These are phyloP conservation scores for Geosmithia flava DNA, from an alignment of 2,329 filamentous ascomycete species.

Conservation along the genomic window DNA sequence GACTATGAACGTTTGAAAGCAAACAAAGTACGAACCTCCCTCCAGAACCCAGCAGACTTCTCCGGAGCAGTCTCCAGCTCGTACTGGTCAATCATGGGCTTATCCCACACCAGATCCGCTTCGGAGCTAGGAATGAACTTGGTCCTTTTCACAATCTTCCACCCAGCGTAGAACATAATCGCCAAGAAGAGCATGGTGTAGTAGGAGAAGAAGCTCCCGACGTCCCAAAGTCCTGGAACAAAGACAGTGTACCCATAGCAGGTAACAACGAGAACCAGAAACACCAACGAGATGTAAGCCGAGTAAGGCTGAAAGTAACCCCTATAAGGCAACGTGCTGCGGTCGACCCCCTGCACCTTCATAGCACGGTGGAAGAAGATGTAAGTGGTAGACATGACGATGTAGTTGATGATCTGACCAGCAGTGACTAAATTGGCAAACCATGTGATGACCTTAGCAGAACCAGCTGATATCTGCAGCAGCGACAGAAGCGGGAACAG, in stretches of 20 bases:
- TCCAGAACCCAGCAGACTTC: background rate
- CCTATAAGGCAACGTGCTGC: conserved; percentile 40
- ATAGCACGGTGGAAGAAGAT: conserved; percentile 37
- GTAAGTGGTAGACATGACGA: conserved; percentile 36
- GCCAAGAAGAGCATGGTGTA: conserved; percentile 46
- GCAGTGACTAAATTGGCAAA: conserved; percentile 44
- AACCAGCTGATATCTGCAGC: conserved; percentile 34
- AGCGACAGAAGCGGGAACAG: conserved; percentile 39
- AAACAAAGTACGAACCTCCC: background rate
- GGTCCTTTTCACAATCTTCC: conserved; percentile 53
- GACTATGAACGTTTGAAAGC: background rate
- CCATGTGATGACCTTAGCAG: conserved; percentile 38
- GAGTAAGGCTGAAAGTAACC: conserved; percentile 47
- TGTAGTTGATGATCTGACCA: conserved; percentile 48
- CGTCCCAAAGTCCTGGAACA: too few species aligned
- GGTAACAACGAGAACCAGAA: too few species aligned
- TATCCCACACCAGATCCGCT: conserved; percentile 47
- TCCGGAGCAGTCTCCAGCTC: conserved; percentile 21
- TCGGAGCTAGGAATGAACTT: conserved; percentile 38
- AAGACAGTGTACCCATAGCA: too few species aligned
- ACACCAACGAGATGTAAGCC: conserved; percentile 17
- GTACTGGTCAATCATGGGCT: conserved; percentile 45
- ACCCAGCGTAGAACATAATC: conserved; percentile 41
- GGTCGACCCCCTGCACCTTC: conserved; percentile 37
- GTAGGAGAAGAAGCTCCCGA: conserved; percentile 15